phyloP scores from a whole-genome alignment of 805 yeast genomes.

The Candida rishiriensis region DNA sequence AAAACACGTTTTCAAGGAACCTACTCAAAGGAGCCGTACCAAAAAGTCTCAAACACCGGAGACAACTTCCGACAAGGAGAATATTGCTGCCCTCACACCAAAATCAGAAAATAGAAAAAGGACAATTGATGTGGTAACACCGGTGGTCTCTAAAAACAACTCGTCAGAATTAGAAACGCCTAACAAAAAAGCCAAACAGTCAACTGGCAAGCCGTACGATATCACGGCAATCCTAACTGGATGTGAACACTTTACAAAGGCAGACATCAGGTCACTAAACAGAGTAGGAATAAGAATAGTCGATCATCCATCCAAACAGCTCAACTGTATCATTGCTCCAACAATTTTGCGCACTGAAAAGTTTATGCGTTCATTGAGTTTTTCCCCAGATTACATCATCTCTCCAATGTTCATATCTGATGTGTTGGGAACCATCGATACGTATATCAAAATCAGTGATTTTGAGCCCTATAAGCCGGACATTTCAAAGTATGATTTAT shows the following conservation, averaged over 20 bases:
- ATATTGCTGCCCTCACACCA: slow-evolving; percentile 1
- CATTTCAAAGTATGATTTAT: slow-evolving; percentile 22
- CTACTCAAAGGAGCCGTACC: neutral
- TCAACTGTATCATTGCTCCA: slow-evolving; percentile 67
- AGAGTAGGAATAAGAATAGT: slow-evolving; percentile 54
- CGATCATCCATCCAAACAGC: slow-evolving; percentile 36
- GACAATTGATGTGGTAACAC: slow-evolving; percentile 2
- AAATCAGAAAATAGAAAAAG: neutral
- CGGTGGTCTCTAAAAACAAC: neutral
- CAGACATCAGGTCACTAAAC: slow-evolving; percentile 40
- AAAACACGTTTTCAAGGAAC: neutral
- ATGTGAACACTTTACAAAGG: slow-evolving; percentile 40
- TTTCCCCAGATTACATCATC: slow-evolving; percentile 46
- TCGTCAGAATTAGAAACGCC: neutral
- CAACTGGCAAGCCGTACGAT: slow-evolving; percentile 29
- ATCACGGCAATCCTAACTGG: slow-evolving; percentile 61
- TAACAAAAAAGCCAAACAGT: neutral
- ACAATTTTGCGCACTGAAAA: slow-evolving; percentile 82
- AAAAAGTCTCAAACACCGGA: neutral
- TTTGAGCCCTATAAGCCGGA: slow-evolving; percentile 25
- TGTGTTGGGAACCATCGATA: slow-evolving; percentile 35
- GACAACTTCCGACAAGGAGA: slow-evolving; percentile 3
- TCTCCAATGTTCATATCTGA: slow-evolving; percentile 52
- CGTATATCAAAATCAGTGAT: slow-evolving; percentile 19
- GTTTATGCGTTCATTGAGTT: slow-evolving; percentile 66